A percentile compares a stretch with the other conserved stretches of the same genome.
phyloP scores from a whole-genome alignment of 208 protist genomes.

The Acanthamoeba triangularis region DNA sequence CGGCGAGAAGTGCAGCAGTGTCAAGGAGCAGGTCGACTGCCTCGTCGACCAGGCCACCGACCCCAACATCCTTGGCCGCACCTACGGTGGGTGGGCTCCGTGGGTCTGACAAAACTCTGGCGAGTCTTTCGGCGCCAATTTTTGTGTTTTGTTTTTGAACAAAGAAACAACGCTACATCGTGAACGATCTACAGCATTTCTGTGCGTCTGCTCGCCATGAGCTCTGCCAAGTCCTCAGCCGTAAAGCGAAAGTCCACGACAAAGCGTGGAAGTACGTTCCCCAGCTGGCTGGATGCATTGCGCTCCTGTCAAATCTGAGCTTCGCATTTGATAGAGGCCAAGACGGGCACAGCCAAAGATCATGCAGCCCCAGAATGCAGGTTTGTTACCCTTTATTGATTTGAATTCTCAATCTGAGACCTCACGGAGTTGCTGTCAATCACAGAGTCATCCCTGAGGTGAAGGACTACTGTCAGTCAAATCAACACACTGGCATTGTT shows the following conservation, averaged over 20 bases:
- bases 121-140: too few relatives aligned
- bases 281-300: too few relatives aligned
- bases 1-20: conserved; percentile 51
- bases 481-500: background rate
- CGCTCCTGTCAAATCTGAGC: too few relatives aligned
- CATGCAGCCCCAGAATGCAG: background rate
- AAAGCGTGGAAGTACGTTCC: too few relatives aligned
- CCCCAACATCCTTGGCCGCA: conserved; percentile 92
- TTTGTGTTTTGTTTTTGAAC: too few relatives aligned
- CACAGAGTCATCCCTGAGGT: background rate
- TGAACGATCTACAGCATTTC: too few relatives aligned
- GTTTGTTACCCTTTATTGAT: background rate
- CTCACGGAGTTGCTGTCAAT: background rate
- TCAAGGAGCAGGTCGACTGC: conserved; percentile 89
- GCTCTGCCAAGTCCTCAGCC: too few relatives aligned
- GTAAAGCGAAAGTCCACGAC: too few relatives aligned
- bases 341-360: background rate
- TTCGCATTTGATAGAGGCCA: too few relatives aligned
- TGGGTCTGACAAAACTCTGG: conserved; percentile 77
- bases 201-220: too few relatives aligned
- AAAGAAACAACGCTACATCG: too few relatives aligned
- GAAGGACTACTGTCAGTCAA: background rate
- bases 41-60: conserved; percentile 94
- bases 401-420: background rate
- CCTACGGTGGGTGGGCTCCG: conserved; percentile 87